Evolutionary conservation across 2,329 filamentous ascomycete genomes (phyloP).

Genomic region (Periconia sp.): DNA sequence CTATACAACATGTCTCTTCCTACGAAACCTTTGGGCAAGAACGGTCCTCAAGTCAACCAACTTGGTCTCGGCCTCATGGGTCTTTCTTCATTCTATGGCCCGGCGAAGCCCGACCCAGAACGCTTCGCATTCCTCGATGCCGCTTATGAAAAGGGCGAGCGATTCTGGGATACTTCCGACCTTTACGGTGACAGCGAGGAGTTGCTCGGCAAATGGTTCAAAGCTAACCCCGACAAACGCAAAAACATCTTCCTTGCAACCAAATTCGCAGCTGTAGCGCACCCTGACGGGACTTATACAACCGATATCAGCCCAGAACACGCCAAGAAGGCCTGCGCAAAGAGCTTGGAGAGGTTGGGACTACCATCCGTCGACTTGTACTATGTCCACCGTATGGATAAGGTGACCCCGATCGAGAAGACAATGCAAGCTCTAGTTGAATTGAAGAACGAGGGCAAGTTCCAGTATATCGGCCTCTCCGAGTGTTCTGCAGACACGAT

Average conservation of each 20-base stretch:
- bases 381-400: constrained; percentile 48
- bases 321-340: constrained; percentile 41
- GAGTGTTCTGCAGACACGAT: constrained; percentile 47
- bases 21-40: constrained; percentile 53
- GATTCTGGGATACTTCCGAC: constrained; percentile 29
- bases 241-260: constrained; percentile 52
- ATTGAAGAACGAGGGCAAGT: constrained; percentile 57
- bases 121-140: constrained; percentile 55
- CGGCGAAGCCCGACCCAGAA: constrained; percentile 50
- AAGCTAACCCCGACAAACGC: constrained; percentile 39
- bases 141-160: constrained; percentile 51
- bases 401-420: constrained; percentile 49
- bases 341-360: constrained; percentile 45
- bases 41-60: constrained; percentile 51
- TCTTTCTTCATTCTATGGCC: constrained; percentile 48
- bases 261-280: constrained; percentile 51
- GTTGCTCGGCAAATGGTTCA: constrained; percentile 39
- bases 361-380: constrained; percentile 50
- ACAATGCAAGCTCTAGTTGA: constrained; percentile 56
- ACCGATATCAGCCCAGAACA: constrained; percentile 45
- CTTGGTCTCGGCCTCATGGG: constrained; percentile 59
- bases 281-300: constrained; percentile 46
- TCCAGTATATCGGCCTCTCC: constrained; percentile 46
- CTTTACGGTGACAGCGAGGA: constrained; percentile 39
- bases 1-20: constrained; percentile 36